Evolutionary conservation across 2,329 filamentous ascomycete species (phyloP), one percentile per base, ranked within the genome.

Genomic region (Alternaria brassicae): DNA sequence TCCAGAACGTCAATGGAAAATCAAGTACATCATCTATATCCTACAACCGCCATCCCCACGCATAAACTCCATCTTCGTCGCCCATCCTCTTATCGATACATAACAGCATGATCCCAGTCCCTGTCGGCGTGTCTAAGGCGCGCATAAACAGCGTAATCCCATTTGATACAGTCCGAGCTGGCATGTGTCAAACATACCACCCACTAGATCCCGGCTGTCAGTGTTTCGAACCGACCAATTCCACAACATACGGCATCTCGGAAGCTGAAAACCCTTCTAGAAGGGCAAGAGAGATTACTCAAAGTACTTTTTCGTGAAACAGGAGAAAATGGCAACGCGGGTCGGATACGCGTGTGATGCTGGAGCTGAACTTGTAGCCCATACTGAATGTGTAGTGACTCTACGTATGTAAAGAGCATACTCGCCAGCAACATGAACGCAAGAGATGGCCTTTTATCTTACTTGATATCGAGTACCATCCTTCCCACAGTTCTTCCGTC

Each of bases 91-190:
- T 42, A 36, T 50, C 36, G 42, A 41, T 49, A 56, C 15, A 1
- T 15, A n/a, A n/a, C 25, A 27, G 9, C 19, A 37, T 36, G 19
- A 39, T 42, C 48, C 32, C 7, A 27, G 45, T 6, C 30, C 13
- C 15, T 40, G 37, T 23, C 6, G 15, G 37, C 19, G 21, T 15
- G 9, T 40, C 19, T 15, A 23, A 23, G 12, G 19, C 12, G 34
- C 21, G 65, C 65, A 68, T 68, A 41, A 68, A 62, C 19, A 40
- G 42, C 19, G 51, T 45, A 66, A 64, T 66, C 57, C 59, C 47
- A 25, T 50, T 52, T 62, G 52, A 53, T 53, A 62, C 60, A 56
- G 19, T 36, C 50, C 42, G 39, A 27, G 44, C 53, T 41, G 4
- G 53, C 25, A 48, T 48, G 36, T 36, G 45, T 50, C 28, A 44